A percentile compares a stretch with the other conserved stretches of the same genome.
Conservation (phyloP, 2,329 filamentous ascomycete species). For the Diaporthe humulicola region DNA sequence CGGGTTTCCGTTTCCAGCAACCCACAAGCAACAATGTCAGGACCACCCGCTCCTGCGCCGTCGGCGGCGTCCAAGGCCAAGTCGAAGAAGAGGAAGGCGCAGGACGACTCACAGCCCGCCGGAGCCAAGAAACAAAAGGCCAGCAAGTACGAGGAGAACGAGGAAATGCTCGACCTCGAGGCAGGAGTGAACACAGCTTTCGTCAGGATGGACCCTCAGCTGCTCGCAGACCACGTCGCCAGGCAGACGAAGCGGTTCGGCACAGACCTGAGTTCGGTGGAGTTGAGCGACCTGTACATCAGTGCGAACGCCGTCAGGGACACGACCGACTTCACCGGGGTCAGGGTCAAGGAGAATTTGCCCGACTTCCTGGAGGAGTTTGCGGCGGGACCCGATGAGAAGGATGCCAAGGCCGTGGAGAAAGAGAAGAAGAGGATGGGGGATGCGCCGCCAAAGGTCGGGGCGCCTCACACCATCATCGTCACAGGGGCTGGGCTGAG, state of each 20-base stretch:
- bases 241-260: conserved; percentile 84
- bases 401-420: conserved; percentile 25
- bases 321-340: conserved; percentile 79
- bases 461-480: conserved; percentile 87
- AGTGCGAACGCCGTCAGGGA: conserved; percentile 83
- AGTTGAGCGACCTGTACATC: conserved; percentile 85
- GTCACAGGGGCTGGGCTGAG: conserved; percentile 87
- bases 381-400: conserved; percentile 50
- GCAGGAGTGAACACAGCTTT: conserved; percentile 85
- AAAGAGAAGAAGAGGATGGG: conserved; percentile 67
- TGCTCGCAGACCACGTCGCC: conserved; percentile 88
- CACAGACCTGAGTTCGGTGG: conserved; percentile 83
- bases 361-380: conserved; percentile 83
- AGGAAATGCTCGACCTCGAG: conserved; percentile 73
- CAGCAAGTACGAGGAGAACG: conserved; percentile 63
- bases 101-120: conserved; percentile 51
- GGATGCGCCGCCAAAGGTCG: conserved; percentile 76
- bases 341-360: conserved; percentile 78
- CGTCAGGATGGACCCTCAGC: conserved; percentile 82
- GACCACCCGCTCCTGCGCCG: conserved; percentile 22
- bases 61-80: conserved; percentile 45
- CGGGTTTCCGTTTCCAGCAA: neutral
- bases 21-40: conserved; percentile 18
- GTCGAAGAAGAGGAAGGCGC: conserved; percentile 69
- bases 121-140: conserved; percentile 58